phyloP scores from a whole-genome alignment of 805 yeast genomes.

The Starmerella sirachaensis region DNA sequence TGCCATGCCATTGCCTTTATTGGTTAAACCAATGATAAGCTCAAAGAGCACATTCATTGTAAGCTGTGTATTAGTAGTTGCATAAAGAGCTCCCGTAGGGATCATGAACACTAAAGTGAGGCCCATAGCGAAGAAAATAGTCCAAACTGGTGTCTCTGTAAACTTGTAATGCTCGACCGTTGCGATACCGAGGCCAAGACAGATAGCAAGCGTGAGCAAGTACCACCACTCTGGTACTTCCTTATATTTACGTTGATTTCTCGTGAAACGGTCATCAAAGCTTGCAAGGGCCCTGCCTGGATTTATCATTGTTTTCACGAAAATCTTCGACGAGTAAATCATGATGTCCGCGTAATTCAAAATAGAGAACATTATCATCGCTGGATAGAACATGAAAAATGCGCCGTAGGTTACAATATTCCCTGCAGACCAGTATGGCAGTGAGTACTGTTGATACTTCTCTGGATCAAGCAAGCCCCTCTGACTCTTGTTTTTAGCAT shows the following conservation, averaged over 20 bases:
- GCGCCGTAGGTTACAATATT: slow-evolving; percentile 48
- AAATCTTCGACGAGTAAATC: background rate
- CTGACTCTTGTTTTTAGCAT: no score
- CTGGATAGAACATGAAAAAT: slow-evolving; percentile 44
- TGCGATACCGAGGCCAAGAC: slow-evolving; percentile 37
- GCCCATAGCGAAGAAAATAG: slow-evolving; percentile 41
- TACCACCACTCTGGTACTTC: slow-evolving; percentile 56
- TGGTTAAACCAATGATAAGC: slow-evolving; percentile 44
- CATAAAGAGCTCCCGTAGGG: slow-evolving; percentile 38
- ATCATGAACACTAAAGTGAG: slow-evolving; percentile 40
- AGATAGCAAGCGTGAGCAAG: slow-evolving; percentile 31
- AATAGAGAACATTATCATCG: slow-evolving; percentile 36
- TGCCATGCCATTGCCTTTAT: slow-evolving; percentile 45
- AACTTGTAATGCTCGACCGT: slow-evolving; percentile 30
- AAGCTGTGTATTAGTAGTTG: slow-evolving; percentile 38
- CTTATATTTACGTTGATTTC: slow-evolving; percentile 42
- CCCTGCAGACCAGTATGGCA: slow-evolving; percentile 57
- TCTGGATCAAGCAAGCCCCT: slow-evolving; percentile 33
- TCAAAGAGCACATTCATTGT: slow-evolving; percentile 39
- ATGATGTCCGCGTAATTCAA: slow-evolving; percentile 16
- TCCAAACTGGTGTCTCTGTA: slow-evolving; percentile 48
- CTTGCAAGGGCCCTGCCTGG: slow-evolving; percentile 3
- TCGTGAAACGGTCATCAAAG: slow-evolving; percentile 44
- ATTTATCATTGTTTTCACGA: slow-evolving; percentile 22
- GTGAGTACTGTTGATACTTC: slow-evolving; percentile 47